These are phyloP conservation scores for Talaromyces ruber DNA, from an alignment of 495 filamentous ascomycete genomes.

Conservation along the genomic window DNA sequence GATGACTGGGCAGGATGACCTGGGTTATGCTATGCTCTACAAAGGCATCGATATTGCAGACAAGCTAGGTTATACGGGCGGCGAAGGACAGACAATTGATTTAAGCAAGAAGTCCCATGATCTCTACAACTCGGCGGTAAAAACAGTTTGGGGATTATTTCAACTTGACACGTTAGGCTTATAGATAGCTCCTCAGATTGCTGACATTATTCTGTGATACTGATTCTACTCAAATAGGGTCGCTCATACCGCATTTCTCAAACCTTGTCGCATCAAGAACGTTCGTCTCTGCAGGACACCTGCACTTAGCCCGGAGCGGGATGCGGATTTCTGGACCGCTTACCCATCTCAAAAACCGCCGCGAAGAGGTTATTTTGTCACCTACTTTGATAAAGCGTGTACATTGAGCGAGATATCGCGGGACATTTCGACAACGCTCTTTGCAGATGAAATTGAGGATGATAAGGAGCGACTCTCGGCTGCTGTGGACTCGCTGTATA, in stretches of 20 bases:
- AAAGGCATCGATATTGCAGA: constrained; percentile 31
- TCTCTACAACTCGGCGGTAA: constrained; percentile 15
- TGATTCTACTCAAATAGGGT: constrained; percentile 15
- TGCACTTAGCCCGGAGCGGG: constrained; percentile 9
- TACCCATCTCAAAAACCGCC: constrained; percentile 29
- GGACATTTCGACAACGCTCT: constrained; percentile 33
- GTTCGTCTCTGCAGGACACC: constrained; percentile 24
- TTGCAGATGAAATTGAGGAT: constrained; percentile 11
- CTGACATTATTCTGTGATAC: neutral
- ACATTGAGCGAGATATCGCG: constrained; percentile 31
- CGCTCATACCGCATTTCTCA: constrained; percentile 33
- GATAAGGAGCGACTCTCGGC: constrained; percentile 12
- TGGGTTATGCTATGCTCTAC: constrained; percentile 35
- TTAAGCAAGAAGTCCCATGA: neutral
- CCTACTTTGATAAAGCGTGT: constrained; percentile 33
- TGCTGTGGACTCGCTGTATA: constrained; percentile 24
- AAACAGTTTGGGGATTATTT: constrained; percentile 36
- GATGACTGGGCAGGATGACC: constrained; percentile 31
- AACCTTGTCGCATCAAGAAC: constrained; percentile 26
- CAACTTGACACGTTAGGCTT: constrained; percentile 34
- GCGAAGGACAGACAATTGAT: constrained; percentile 25
- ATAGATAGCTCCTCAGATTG: too few relatives aligned
- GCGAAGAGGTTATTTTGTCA: constrained; percentile 22
- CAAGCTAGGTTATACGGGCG: constrained; percentile 26
- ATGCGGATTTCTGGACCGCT: constrained; percentile 21